Percentiles rank a stretch among this genome's conserved stretches.
phyloP scores from a whole-genome alignment of 805 yeast genomes.

The Wickerhamomyces chambardii region DNA sequence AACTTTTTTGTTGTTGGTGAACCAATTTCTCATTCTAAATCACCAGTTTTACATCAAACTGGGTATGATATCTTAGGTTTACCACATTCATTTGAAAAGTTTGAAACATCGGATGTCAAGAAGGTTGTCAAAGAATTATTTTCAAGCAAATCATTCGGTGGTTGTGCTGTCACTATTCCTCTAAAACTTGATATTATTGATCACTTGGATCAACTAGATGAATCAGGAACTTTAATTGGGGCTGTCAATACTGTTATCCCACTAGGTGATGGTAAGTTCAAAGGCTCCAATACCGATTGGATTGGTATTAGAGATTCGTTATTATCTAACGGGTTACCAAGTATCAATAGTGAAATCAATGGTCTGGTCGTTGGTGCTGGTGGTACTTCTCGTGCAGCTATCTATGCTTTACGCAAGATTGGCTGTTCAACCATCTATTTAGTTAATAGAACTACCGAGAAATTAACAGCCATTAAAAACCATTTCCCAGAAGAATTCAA shows the following conservation, averaged over 20 bases:
- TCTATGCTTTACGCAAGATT: constrained; percentile 70
- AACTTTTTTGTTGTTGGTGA: constrained; percentile 69
- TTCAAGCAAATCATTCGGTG: constrained; percentile 58
- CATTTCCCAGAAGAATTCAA: constrained; percentile 54
- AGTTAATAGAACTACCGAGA: constrained; percentile 70
- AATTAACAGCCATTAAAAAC: constrained; percentile 47
- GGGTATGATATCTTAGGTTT: constrained; percentile 69
- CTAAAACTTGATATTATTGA: constrained; percentile 74
- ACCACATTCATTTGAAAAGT: constrained; percentile 60
- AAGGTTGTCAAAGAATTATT: constrained; percentile 46
- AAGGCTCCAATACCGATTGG: constrained; percentile 96
- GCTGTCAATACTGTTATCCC: constrained; percentile 88
- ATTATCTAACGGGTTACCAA: constrained; percentile 49
- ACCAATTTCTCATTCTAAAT: constrained; percentile 81
- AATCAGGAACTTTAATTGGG: constrained; percentile 78
- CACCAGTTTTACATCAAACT: constrained; percentile 81
- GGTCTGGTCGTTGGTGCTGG: constrained; percentile 95
- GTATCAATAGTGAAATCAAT: constrained; percentile 22
- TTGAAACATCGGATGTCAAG: constrained; percentile 58
- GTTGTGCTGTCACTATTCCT: constrained; percentile 94
- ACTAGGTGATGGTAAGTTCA: constrained; percentile 34
- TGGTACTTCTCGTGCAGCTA: constrained; percentile 94
- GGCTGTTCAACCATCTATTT: constrained; percentile 75
- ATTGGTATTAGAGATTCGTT: constrained; percentile 74
- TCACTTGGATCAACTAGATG: constrained; percentile 54